Conservation (phyloP, 176 grass and related monocot genomes). For the Carex pumila region DNA sequence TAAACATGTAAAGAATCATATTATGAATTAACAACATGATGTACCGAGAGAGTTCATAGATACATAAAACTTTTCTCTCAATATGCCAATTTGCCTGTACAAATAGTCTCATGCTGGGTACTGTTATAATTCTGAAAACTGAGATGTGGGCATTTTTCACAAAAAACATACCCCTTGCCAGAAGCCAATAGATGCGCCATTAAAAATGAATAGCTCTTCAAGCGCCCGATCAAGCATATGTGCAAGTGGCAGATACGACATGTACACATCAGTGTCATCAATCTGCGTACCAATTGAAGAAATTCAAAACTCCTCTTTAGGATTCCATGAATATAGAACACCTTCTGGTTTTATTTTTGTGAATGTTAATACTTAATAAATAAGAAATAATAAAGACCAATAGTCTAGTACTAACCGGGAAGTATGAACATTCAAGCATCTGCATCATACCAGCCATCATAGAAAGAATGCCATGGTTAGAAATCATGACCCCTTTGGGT, state of each 20-base stretch:
- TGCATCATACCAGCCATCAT: constrained; percentile 58
- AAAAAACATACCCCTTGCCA: constrained; percentile 63
- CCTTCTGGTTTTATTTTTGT: background rate
- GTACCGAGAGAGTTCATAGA: too few species aligned
- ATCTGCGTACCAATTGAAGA: constrained; percentile 34
- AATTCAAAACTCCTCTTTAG: background rate
- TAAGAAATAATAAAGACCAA: background rate
- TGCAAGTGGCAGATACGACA: constrained; percentile 81
- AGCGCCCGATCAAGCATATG: constrained; percentile 79
- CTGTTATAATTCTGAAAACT: too few species aligned
- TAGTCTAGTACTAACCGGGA: constrained; percentile 31
- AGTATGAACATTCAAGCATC: constrained; percentile 43
- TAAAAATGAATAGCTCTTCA: constrained; percentile 74
- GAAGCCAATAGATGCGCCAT: constrained; percentile 76
- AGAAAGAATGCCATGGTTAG: constrained; percentile 64
- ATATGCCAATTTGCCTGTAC: background rate
- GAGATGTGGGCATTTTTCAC: background rate
- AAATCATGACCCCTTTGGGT: constrained; percentile 79
- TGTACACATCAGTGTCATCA: constrained; percentile 43
- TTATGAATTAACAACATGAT: too few species aligned
- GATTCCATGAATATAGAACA: background rate
- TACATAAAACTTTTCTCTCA: too few species aligned
- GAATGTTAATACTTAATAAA: too few species aligned
- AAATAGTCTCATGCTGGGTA: too few species aligned
- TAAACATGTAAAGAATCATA: background rate